Base-by-base conservation (phyloP, 139 green algal genomes). In the Edaphochlamys debaryana region DNA sequence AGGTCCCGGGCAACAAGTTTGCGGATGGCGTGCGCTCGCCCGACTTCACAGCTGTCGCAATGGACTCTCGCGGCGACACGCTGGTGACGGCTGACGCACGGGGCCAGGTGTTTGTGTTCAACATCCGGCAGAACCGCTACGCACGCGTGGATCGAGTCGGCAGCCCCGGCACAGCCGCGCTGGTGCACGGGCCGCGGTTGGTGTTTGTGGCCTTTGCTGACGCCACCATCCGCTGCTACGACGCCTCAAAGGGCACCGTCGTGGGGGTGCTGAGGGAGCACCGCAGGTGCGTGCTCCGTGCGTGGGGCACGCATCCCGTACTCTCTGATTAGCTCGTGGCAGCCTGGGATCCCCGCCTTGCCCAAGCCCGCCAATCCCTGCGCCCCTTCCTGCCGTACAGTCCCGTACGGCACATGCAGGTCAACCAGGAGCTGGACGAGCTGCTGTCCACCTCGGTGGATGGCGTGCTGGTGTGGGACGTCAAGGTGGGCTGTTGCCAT, bases 401-500 rank as follows among this genome's bases (percentile, higher is more conserved):
- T n/a, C 71, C 71, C 22, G 58, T 79, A 34, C 67, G 70, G 23
- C 64, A 82, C n/a, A 45, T 89, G 37, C 60, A 67, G 9, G 17
- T 79, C 0, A 82, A 76, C 37, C 45, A 32, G 0, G 48, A 79
- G 1, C 37, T 48, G 17, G 45, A 64, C 38, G 77, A 86, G 60
- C 81, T 90, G 42, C 72, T 90, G 34, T 72, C 70, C 29, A 84
- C 84, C 0, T 84, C 81, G 2, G 40, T 69, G 6, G 86, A 90
- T 25, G 77, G 75, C 3, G 74, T 87, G 37, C 67, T 87, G 27
- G 64, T 90, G 4, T 90, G 86, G 86, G 86, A 90, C 41, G n/a
- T 75, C 23, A 86, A 90, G 85, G 85, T 86, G 73, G 1, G 62
- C n/a, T n/a, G n/a, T n/a, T n/a, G n/a, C n/a, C n/a, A n/a, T n/a